Evolutionary conservation across 2,329 filamentous ascomycete species (phyloP).

Genomic region (Microsporum ferrugineum): DNA sequence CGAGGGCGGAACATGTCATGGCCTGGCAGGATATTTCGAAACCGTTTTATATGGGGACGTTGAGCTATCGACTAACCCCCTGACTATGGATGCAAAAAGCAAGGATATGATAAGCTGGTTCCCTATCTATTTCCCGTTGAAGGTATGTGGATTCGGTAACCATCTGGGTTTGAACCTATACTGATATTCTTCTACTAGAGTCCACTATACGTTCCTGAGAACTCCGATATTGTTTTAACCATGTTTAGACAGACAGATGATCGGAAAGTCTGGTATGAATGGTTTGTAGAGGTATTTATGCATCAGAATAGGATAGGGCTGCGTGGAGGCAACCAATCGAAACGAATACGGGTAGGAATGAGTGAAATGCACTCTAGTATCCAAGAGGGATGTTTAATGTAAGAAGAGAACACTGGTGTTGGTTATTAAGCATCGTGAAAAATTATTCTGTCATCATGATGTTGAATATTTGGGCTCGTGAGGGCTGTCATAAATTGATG

Average conservation of each 20-base stretch:
- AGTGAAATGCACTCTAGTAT: constrained; percentile 40
- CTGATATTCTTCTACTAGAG: constrained; percentile 41
- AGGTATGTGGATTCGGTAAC: constrained; percentile 46
- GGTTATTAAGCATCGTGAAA: not conserved
- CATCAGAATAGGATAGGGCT: constrained; percentile 19
- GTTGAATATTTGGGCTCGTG: not conserved
- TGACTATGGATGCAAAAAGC: constrained; percentile 84
- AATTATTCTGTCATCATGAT: not conserved
- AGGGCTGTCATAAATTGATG: not conserved
- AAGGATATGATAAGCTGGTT: constrained; percentile 99
- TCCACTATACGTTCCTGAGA: constrained; percentile 73
- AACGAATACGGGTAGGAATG: constrained; percentile 27
- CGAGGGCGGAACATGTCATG: constrained; percentile 74
- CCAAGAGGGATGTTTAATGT: constrained; percentile 41
- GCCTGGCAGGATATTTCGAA: constrained; percentile 90
- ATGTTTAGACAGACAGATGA: constrained; percentile 97
- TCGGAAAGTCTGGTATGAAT: constrained; percentile 96
- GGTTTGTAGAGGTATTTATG: constrained; percentile 76
- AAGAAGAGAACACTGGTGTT: constrained; percentile 11
- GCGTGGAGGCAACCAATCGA: not conserved
- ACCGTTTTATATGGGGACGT: constrained; percentile 78
- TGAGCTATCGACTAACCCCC: constrained; percentile 84
- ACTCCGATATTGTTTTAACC: constrained; percentile 73
- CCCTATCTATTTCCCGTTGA: constrained; percentile 92
- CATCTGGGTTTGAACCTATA: not conserved